Base-by-base conservation (phyloP, 2,329 filamentous ascomycete species). In the Grosmannia huntii region DNA sequence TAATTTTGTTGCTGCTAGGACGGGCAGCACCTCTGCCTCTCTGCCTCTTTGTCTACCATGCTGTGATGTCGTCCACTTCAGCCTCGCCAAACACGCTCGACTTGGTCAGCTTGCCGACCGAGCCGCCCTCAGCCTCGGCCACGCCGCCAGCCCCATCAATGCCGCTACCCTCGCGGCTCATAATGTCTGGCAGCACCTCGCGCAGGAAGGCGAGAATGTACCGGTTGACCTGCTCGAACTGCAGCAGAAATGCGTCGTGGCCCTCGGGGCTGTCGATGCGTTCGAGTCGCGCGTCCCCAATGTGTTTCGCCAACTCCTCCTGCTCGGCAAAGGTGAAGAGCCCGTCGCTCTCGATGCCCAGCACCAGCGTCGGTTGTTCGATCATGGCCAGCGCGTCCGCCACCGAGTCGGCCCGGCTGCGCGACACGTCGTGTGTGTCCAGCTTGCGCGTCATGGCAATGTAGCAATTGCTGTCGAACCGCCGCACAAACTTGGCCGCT, bases 381-480 rank as follows among this genome's bases (percentile, higher is more conserved):
- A 99, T 94, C 68, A 89, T 73, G 0, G 81, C 82, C 4, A 99
- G 77, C 0, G 92, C 92, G 60, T 89, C 83, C 28, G 81, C 79
- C 36, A 95, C 84, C 28, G 80, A 76, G 48, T 73, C 65, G n/a
- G 83, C 74, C 5, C 92, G 86, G 68, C 85, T 82, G 49, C 91
- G 83, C 16, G 90, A 95, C 28, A 99, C 84, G 69, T 99, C 94
- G 71, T 99, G 94, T 0, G 94, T 97, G 69, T 99, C 94, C 19
- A 99, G 82, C 72, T 99, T 99, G 66, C 94, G 87, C 5, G 94
- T 97, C 72, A 99, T 96, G 64, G 94, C 91, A 65, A 99, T 97
- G 75, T 99, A 99, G 75, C 94, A 99, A 71, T 99, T 99, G 66
- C 90, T 89, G 71, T 99, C 94, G 70, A 97, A 99, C 11, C 94